phyloP scores from a whole-genome alignment of 345 rosid species.

The Lepidium africanum region DNA sequence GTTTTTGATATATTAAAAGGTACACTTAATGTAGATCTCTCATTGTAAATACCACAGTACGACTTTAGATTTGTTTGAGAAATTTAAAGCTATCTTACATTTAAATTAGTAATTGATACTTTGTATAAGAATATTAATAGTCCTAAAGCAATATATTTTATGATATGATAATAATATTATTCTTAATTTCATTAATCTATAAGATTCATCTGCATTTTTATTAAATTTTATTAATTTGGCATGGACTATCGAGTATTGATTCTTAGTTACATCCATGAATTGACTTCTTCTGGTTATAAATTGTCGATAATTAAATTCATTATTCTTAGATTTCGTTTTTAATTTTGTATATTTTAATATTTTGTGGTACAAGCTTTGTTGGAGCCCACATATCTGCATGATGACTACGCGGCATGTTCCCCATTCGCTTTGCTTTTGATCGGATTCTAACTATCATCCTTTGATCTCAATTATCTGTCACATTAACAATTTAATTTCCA shows the following conservation, averaged over 20 bases:
- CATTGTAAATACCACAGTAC: neutral
- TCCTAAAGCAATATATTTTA: too few species aligned
- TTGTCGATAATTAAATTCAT: conserved; percentile 4
- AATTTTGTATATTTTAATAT: neutral
- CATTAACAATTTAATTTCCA: conserved; percentile 12
- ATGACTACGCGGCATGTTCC: conserved; percentile 38
- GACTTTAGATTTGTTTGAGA: neutral
- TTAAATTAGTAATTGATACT: neutral
- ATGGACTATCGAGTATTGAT: neutral
- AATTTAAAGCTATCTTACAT: neutral
- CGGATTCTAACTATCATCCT: conserved; percentile 6
- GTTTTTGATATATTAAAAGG: neutral
- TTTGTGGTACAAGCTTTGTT: conserved; percentile 28
- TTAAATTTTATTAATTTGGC: neutral
- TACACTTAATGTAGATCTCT: neutral
- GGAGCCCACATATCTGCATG: conserved; percentile 35
- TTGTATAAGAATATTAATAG: too few species aligned
- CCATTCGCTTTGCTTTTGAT: conserved; percentile 20
- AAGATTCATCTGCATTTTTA: too few species aligned
- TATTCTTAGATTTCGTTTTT: neutral
- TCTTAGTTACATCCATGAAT: conserved; percentile 6
- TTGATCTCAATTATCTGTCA: conserved; percentile 27
- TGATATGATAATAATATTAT: neutral
- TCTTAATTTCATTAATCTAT: neutral
- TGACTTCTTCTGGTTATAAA: neutral